Percentiles rank a stretch among this genome's conserved stretches.
Conservation (phyloP, 2,329 filamentous ascomycete species). For the Penicillium sp. region DNA sequence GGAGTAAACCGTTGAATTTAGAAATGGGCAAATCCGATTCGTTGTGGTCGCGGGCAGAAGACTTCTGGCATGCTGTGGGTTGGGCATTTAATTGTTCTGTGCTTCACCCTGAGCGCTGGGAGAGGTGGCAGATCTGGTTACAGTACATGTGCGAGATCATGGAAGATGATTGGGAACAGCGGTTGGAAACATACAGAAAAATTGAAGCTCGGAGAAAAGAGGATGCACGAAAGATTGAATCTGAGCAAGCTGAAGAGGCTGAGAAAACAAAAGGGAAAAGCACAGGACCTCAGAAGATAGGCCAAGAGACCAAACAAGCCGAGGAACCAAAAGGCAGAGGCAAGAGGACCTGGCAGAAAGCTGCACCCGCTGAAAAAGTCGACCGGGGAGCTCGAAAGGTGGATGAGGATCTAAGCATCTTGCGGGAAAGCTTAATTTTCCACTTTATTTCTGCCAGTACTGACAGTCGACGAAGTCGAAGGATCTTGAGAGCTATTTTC, state of each 20-base stretch:
- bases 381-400: neutral
- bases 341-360: neutral
- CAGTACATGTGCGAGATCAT: conserved; percentile 61
- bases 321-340: neutral
- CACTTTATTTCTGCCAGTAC: conserved; percentile 40
- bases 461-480: conserved; percentile 37
- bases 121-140: conserved; percentile 77
- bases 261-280: neutral
- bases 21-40: conserved; percentile 64
- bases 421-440: conserved; percentile 44
- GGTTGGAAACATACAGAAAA: conserved; percentile 22
- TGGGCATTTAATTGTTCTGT: conserved; percentile 94
- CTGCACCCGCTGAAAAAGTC: neutral
- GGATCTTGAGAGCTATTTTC: conserved; percentile 49
- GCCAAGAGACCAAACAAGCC: neutral
- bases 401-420: conserved; percentile 14
- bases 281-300: neutral
- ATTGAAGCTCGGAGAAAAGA: conserved; percentile 34
- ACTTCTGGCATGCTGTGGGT: conserved; percentile 86
- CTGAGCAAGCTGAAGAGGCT: neutral
- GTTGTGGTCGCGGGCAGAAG: conserved; percentile 73
- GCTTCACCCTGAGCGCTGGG: conserved; percentile 71
- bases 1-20: conserved; percentile 57
- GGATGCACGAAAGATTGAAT: neutral
- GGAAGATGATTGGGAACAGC: conserved; percentile 46